phyloP scores from a whole-genome alignment of 257 asterid species.

The Gardenia jasminoides region DNA sequence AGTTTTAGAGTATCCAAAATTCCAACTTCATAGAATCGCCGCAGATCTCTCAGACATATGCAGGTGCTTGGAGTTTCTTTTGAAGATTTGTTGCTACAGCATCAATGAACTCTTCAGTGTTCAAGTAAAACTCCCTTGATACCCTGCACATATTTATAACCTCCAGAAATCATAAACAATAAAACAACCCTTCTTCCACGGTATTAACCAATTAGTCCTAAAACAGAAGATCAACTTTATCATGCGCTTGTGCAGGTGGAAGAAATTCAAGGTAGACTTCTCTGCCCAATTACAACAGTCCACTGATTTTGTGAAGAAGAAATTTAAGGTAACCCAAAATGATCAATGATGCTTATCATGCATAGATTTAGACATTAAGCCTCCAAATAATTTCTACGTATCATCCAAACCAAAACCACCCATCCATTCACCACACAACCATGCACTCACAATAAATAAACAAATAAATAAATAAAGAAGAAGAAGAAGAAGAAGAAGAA shows the following conservation, averaged over 20 bases:
- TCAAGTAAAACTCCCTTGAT: conserved; percentile 69
- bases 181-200: not conserved
- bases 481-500: no score
- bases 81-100: conserved; percentile 67
- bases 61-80: conserved; percentile 40
- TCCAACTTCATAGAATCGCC: not conserved
- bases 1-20: not conserved
- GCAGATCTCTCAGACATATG: conserved; percentile 27
- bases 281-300: not conserved
- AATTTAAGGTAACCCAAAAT: not conserved
- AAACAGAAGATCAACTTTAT: not conserved
- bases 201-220: not conserved
- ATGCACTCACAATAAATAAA: no score
- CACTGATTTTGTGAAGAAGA: not conserved
- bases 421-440: not conserved
- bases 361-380: not conserved
- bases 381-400: not conserved
- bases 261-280: no score
- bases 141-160: conserved; percentile 49
- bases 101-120: conserved; percentile 74
- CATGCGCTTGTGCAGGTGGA: not conserved
- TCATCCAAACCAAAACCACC: not conserved
- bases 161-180: conserved; percentile 16
- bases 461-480: no score
- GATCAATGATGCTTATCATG: not conserved